Base-by-base conservation (phyloP, 148 eudicot species). In the Rhododendron griersonianum region DNA sequence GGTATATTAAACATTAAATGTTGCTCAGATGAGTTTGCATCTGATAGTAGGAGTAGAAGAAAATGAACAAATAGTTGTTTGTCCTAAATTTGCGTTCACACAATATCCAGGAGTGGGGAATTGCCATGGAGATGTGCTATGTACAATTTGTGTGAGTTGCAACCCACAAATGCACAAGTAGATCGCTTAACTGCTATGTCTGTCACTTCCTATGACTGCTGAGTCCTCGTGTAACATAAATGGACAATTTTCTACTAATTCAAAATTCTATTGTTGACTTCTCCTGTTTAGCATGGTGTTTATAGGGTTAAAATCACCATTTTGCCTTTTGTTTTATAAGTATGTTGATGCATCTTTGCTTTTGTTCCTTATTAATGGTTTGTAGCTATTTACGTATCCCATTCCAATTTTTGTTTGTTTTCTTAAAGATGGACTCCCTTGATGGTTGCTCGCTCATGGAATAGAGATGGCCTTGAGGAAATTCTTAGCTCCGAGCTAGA, bases 361-460 rank as follows among this genome's bases (percentile, higher is more conserved):
- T 59, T 33, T 85, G 44, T 78, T 44, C 11, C 14, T 44, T 15
- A 51, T 61, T 61, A 16, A 2, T 77, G 51, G 11, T 57, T 25
- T 57, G n/a, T 83, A 51, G 4, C 37, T 75, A 10, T 11, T 35
- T 21, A 53, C 21, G 30, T 57, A 30, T 69, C 50, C 44, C 47
- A 47, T 84, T 55, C 21, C 44, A 65, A 47, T 82, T 30, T 48
- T 50, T 83, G 25, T 45, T 85, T 74, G 33, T 85, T 50, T 85
- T 23, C 80, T 85, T 39, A 78, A 84, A 93, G 95, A 69, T 91
- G 93, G 91, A 90, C 90, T 11, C 92, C 95, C 19, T 88, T 91
- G 91, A 89, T 89, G 93, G 95, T 93, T 59, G 93, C 95, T 84
- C 91, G 88, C 55, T 93, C 93, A 67, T 91, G 93, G 95, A 90